Conservation (phyloP, 2,329 filamentous ascomycete species). For the Aspergillus sp. region DNA sequence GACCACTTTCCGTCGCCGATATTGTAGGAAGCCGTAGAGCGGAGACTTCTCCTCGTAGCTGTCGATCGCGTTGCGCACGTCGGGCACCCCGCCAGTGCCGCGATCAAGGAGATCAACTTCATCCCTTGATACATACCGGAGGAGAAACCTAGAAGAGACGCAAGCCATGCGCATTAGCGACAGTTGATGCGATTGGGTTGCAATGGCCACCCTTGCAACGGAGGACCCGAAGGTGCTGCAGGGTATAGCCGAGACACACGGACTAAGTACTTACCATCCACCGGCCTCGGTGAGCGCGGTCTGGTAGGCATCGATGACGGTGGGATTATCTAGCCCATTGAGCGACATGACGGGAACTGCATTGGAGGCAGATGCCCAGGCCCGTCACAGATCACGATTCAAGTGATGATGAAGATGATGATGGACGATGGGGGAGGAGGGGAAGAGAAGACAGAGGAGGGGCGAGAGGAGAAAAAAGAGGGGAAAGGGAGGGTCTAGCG, state of each 20-base stretch:
- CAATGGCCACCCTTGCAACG: conserved; percentile 12
- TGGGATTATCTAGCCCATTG: conserved; percentile 84
- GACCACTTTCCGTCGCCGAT: conserved; percentile 83
- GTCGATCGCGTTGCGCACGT: conserved; percentile 76
- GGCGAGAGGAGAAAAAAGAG: not conserved
- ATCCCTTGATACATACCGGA: conserved; percentile 88
- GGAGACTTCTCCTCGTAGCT: conserved; percentile 82
- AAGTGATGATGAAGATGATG: conserved; percentile 7
- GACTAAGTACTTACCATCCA: conserved; percentile 73
- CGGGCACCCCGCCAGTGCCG: conserved; percentile 79
- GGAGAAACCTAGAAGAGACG: conserved; percentile 71
- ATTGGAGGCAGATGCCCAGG: conserved; percentile 29
- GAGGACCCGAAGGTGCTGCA: conserved; percentile 12
- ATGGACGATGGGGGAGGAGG: conserved; percentile 14
- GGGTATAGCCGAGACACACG: conserved; percentile 2
- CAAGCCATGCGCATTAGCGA: conserved; percentile 11
- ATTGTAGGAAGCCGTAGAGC: conserved; percentile 87
- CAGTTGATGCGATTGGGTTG: not conserved
- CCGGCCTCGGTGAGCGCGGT: conserved; percentile 77
- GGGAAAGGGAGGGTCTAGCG: not conserved
- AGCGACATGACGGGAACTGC: conserved; percentile 72
- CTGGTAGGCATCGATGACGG: conserved; percentile 83
- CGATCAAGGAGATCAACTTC: conserved; percentile 75
- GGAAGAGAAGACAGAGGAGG: not conserved
- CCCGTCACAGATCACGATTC: conserved; percentile 3